A percentile compares a stretch with the other conserved stretches of the same genome.
Evolutionary conservation across 2,329 filamentous ascomycete species (phyloP).

Genomic region (Laburnicola sp.): DNA sequence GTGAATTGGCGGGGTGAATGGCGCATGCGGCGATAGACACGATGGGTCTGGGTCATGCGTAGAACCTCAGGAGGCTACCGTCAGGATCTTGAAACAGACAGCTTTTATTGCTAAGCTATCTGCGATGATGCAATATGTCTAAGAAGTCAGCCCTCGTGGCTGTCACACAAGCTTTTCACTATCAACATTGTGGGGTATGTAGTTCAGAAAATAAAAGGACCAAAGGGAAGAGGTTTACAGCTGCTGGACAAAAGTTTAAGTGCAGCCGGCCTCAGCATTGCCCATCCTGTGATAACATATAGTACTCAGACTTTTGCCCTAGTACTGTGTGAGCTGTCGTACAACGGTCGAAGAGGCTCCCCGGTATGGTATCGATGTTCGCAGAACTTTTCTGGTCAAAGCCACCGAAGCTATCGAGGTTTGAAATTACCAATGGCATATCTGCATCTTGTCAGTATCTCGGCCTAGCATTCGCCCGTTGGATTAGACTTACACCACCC

Average conservation of each 20-base stretch:
- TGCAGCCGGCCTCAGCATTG: too few species aligned
- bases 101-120: not conserved
- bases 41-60: not conserved
- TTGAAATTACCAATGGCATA: slow-evolving; percentile 30
- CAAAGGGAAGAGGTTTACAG: not conserved
- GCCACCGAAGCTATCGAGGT: not conserved
- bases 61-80: not conserved
- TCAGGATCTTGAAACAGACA: not conserved
- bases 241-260: not conserved
- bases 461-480: not conserved
- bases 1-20: not conserved
- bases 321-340: too few species aligned
- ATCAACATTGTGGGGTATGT: not conserved
- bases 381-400: not conserved
- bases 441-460: slow-evolving; percentile 18
- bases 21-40: slow-evolving; percentile 9
- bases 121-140: slow-evolving; percentile 13
- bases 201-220: not conserved
- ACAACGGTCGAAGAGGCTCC: not conserved
- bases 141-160: not conserved
- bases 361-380: not conserved
- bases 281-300: too few species aligned
- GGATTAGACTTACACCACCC: slow-evolving; percentile 50
- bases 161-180: not conserved
- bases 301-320: too few species aligned